Evolutionary conservation across 1,284 basidiomycete species (phyloP).

Genomic region (Puccinia horiana): DNA sequence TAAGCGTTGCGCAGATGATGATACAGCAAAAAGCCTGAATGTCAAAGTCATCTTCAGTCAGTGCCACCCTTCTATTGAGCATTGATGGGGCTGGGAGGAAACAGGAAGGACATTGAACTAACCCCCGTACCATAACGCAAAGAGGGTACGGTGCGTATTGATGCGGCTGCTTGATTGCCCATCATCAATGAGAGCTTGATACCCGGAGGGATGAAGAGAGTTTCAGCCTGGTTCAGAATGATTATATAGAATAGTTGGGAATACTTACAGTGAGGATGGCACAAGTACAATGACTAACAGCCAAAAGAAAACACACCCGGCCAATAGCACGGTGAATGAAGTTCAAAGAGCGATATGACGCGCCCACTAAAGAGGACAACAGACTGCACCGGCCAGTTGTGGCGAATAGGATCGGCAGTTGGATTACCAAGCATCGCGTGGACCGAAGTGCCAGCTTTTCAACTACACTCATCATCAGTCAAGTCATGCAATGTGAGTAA

Average conservation of each 20-base stretch:
- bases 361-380: slow-evolving; percentile 9
- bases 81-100: background rate
- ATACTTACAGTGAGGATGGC: background rate
- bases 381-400: slow-evolving; percentile 18
- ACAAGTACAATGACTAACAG: background rate
- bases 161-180: background rate
- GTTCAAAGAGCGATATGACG: slow-evolving; percentile 27
- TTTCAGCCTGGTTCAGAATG: background rate
- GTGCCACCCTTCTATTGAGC: background rate
- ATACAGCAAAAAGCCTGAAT: background rate
- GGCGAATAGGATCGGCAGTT: slow-evolving; percentile 22
- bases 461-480: background rate
- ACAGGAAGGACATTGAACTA: background rate
- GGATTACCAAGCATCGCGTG: background rate
- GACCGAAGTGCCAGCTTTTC: slow-evolving; percentile 1
- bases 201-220: background rate
- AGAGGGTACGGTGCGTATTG: background rate
- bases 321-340: slow-evolving; percentile 26
- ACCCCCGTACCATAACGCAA: background rate
- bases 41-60: background rate
- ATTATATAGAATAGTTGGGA: background rate
- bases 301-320: slow-evolving; percentile 26
- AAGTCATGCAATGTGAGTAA: background rate
- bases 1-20: background rate
- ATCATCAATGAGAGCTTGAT: background rate